These are phyloP conservation scores for Liriodendron chinense DNA, from an alignment of 164 flowering plant species.

Conservation along the genomic window DNA sequence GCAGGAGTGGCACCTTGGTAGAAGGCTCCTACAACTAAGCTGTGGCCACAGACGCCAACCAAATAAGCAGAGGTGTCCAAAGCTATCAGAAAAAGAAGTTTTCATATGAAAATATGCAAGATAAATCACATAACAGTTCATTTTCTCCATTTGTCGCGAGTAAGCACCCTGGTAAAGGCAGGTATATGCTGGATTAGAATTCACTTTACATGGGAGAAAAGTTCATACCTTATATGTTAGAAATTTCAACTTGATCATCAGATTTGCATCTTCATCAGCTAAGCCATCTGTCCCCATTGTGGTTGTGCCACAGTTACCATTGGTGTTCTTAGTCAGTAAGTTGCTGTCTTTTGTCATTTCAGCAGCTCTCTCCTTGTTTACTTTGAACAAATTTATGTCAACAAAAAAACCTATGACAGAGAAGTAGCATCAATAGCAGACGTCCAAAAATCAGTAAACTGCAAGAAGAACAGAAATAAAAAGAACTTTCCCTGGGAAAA, in stretches of 20 bases:
- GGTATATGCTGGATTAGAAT: not conserved
- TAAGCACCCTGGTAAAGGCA: not conserved
- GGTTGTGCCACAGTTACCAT: conserved; percentile 26
- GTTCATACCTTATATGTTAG: conserved; percentile 80
- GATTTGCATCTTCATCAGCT: conserved; percentile 90
- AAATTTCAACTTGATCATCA: conserved; percentile 92
- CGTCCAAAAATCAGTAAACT: not conserved
- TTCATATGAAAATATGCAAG: too few species aligned
- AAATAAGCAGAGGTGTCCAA: too few species aligned
- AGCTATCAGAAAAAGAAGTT: too few species aligned
- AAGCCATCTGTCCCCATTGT: conserved; percentile 43
- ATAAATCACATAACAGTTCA: too few species aligned
- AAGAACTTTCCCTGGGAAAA: not conserved
- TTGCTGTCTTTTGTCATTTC: conserved; percentile 38
- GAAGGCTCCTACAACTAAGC: too few species aligned
- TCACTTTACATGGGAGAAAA: not conserved
- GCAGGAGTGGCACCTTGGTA: too few species aligned
- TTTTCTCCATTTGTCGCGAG: too few species aligned
- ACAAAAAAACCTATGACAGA: conserved; percentile 74
- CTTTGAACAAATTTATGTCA: conserved; percentile 83
- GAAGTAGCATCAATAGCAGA: not conserved
- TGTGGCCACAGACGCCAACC: too few species aligned
- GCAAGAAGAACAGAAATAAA: not conserved
- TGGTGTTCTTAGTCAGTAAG: conserved; percentile 19
- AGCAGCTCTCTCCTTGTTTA: conserved; percentile 52